Base-by-base conservation (phyloP, 2,329 filamentous ascomycete species). In the Penicillium rolfsii region DNA sequence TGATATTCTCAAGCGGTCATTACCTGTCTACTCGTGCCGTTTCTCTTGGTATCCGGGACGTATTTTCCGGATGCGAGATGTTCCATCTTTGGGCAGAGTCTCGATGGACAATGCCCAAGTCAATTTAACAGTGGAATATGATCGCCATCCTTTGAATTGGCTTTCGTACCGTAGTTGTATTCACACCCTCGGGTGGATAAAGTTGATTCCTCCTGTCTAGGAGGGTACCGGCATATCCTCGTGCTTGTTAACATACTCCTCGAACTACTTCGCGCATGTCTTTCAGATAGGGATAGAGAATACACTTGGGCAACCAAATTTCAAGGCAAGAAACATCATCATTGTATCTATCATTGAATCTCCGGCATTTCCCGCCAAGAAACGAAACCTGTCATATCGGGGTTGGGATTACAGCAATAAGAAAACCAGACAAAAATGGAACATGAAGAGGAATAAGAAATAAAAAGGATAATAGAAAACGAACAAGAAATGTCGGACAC, bases 1-100 rank as follows among this genome's bases (percentile, higher is more conserved):
- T 56, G 52, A 62, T 61, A 57, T 67, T 60, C 58, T 66, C 61
- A 64, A 64, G 66, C 57, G 65, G 63, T 67, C 64, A 64, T 62
- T 61, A 55, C 61, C 62, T 67, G 57, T 60, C 49, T 55, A 41
- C 36, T 43, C 40, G 28, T 43, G 33, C 26, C 36, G 24, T 57
- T 33, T 62, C 52, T 60, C 57, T 30, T 53, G 38, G 57, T 63
- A 49, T 60, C 48, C 48, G 55, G 46, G 55, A 16, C 36, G 19
- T 22, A 46, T 52, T 52, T 57, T 48, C 49, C 57, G 55, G 54
- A 57, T 55, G 54, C 36, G 57, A 65, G 56, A 58, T 56, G 57
- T 52, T 43, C 40, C 3, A 66, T 66, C 55, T 55, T 64, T 35
- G 60, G 58, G 60, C 59, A 65, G 63, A 57, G 58, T 53, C 40